phyloP scores from a whole-genome alignment of 192 early-diverging fungal species.

The Neocallimastix lanati region DNA sequence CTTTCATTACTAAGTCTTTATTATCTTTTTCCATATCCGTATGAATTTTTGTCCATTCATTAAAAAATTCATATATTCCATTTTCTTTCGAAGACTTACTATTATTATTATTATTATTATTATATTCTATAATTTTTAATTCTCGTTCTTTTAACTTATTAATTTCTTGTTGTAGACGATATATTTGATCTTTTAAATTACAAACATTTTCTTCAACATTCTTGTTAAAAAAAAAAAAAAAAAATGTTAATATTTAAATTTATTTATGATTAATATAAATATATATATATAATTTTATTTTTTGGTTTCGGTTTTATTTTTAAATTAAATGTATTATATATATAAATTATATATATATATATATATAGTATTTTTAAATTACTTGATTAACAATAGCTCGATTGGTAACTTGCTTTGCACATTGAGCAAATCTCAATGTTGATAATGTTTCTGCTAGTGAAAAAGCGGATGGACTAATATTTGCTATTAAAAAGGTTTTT shows the following conservation, averaged over 20 bases:
- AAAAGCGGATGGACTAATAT: conserved; percentile 4
- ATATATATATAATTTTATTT: no score
- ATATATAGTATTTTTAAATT: no score
- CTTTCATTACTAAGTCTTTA: not conserved
- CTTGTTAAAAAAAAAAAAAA: no score
- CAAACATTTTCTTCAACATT: not conserved
- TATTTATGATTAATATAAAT: no score
- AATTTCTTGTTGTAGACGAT: not conserved
- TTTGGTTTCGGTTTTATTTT: no score
- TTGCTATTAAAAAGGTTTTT: conserved; percentile 11
- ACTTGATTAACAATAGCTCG: not conserved
- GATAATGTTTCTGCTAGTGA: conserved; percentile 25
- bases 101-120: not conserved
- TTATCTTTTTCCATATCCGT: not conserved
- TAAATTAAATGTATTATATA: no score
- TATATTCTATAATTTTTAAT: not conserved
- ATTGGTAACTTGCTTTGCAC: conserved; percentile 49
- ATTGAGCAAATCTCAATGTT: conserved; percentile 46
- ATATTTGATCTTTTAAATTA: not conserved
- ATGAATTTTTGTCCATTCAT: not conserved
- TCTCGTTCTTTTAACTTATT: not conserved
- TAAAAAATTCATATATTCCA: not conserved
- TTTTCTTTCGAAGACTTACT: not conserved
- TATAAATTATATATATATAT: no score
- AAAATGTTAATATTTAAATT: no score